Percentiles rank a stretch among this genome's conserved stretches.
phyloP scores from a whole-genome alignment of 345 rosid genomes.

The Abelmoschus esculentus region DNA sequence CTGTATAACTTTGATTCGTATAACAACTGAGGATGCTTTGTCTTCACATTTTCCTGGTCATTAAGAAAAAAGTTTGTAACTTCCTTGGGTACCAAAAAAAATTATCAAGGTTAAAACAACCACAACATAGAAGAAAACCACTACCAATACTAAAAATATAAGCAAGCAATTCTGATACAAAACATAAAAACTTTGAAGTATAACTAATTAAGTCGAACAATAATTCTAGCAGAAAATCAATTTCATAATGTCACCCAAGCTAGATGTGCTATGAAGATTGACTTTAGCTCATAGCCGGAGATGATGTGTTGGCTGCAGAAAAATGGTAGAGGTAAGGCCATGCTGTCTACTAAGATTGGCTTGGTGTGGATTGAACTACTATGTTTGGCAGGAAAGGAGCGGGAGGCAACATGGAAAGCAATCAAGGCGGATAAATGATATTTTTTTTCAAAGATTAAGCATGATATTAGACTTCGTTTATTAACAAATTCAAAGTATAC shows the following conservation, averaged over 20 bases:
- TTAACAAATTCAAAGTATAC: too few species aligned
- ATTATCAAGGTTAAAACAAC: not conserved
- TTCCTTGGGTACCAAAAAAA: not conserved
- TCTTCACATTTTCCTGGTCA: constrained; percentile 74
- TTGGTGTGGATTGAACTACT: too few species aligned
- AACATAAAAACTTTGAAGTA: not conserved
- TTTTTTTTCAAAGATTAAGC: too few species aligned
- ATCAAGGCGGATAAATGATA: too few species aligned
- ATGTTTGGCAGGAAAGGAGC: too few species aligned
- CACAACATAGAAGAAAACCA: not conserved
- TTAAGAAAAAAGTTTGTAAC: not conserved
- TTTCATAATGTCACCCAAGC: not conserved
- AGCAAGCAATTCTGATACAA: not conserved
- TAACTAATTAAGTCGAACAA: not conserved
- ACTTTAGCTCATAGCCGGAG: too few species aligned
- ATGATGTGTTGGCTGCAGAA: too few species aligned
- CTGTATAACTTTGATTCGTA: constrained; percentile 84
- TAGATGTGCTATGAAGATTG: too few species aligned
- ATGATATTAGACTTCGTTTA: too few species aligned
- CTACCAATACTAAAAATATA: constrained; percentile 1
- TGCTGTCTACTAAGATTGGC: too few species aligned
- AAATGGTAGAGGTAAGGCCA: too few species aligned
- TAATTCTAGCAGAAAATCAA: not conserved
- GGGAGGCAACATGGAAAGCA: too few species aligned
- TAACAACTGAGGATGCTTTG: constrained; percentile 86